These are phyloP conservation scores for Plasmodium sp. DNA, from an alignment of 169 alveolate genomes.

Conservation along the genomic window DNA sequence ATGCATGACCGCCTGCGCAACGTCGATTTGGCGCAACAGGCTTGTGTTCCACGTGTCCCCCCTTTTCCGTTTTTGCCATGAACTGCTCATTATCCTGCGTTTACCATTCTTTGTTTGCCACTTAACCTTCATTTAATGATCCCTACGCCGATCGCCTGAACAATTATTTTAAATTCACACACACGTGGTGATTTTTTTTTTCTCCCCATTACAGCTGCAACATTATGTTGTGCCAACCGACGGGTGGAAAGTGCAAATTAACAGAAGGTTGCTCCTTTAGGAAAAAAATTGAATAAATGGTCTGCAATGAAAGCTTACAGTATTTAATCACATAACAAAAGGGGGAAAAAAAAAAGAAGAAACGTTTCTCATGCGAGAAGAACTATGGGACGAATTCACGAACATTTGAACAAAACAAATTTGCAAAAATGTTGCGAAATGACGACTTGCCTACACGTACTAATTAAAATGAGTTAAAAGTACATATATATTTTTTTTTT, in stretches of 20 bases:
- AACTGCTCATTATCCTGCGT: neutral
- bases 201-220: conserved; percentile 88
- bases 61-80: neutral
- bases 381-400: neutral
- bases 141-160: neutral
- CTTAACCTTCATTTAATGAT: neutral
- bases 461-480: conserved; percentile 18
- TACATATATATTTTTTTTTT: conserved; percentile 1
- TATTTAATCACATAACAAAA: neutral
- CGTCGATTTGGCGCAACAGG: neutral
- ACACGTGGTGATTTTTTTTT: neutral
- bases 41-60: neutral
- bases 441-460: neutral
- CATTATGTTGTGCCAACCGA: conserved; percentile 95
- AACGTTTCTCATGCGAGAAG: neutral
- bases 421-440: conserved; percentile 4
- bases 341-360: neutral
- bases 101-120: neutral
- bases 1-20: neutral
- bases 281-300: conserved; percentile 88
- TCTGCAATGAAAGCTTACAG: neutral
- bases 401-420: neutral
- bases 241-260: conserved; percentile 97
- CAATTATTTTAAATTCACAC: neutral
- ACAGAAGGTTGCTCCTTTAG: conserved; percentile 97